A percentile compares a stretch with the other conserved stretches of the same genome.
Conservation (phyloP, 148 eudicot species). For the Polygonum maritimum region DNA sequence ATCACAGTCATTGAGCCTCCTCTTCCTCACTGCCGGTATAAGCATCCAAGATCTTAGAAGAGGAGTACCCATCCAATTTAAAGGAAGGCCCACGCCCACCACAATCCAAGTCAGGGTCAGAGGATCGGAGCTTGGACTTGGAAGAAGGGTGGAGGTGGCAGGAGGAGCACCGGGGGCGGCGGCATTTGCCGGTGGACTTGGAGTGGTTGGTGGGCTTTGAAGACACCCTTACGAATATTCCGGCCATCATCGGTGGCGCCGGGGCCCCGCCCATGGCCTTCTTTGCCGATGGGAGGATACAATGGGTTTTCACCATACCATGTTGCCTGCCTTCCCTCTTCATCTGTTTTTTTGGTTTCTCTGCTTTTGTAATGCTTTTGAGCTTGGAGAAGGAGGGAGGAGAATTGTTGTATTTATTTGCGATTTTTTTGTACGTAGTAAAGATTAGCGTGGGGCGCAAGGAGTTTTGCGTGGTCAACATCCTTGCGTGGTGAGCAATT, state of each 20-base stretch:
- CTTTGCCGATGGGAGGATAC: neutral
- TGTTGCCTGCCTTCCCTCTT: conserved; percentile 11
- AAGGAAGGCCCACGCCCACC: neutral
- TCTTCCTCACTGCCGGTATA: neutral
- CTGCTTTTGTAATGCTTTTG: neutral
- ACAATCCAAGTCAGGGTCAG: neutral
- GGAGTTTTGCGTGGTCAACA: neutral
- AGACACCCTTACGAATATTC: neutral
- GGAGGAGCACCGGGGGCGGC: neutral
- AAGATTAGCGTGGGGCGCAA: neutral
- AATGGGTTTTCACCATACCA: conserved; percentile 1
- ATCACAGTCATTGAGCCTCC: neutral
- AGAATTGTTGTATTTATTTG: neutral
- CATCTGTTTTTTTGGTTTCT: neutral
- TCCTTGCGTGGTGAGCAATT: neutral
- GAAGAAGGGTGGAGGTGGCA: conserved; percentile 11
- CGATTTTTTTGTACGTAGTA: neutral
- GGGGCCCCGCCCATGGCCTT: neutral
- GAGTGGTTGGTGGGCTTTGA: conserved; percentile 14
- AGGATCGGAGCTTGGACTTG: conserved; percentile 1
- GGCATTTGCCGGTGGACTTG: conserved; percentile 5
- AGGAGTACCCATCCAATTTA: neutral
- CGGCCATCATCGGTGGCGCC: neutral
- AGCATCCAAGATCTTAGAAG: neutral
- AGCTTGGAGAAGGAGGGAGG: neutral